Evolutionary conservation across 768 basidiomycete genomes (phyloP).

Genomic region (Cyathus striatus): DNA sequence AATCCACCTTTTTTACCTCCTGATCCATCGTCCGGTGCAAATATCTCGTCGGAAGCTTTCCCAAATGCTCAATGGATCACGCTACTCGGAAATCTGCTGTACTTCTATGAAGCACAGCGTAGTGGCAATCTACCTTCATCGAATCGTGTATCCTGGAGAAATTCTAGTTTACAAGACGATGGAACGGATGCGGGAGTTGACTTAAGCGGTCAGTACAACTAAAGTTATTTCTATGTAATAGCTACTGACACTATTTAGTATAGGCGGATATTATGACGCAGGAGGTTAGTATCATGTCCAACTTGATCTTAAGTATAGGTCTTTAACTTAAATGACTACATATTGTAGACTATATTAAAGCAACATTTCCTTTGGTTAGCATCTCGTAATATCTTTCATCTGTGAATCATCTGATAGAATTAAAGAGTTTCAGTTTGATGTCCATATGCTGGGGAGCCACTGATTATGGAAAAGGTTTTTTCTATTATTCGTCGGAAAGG

Average conservation of each 20-base stretch:
- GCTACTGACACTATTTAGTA: conserved; percentile 2
- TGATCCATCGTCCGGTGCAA: conserved; percentile 48
- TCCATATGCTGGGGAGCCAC: conserved; percentile 89
- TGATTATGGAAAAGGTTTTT: conserved; percentile 70
- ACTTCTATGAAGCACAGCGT: conserved; percentile 90
- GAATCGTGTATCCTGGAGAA: conserved; percentile 85
- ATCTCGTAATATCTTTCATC: no score
- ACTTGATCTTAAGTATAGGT: no score
- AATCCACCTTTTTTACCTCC: conserved; percentile 63
- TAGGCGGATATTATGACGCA: conserved; percentile 85
- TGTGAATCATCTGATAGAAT: no score
- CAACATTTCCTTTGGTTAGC: conserved; percentile 76
- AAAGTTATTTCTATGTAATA: background rate
- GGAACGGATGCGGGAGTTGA: conserved; percentile 72
- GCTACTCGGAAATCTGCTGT: conserved; percentile 75
- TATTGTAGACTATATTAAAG: conserved; percentile 76
- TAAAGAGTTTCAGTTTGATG: conserved; percentile 77
- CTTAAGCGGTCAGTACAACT: conserved; percentile 46
- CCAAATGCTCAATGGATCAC: conserved; percentile 82
- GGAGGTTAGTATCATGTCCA: conserved; percentile 51
- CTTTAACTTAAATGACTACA: no score
- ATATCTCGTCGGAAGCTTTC: conserved; percentile 32
- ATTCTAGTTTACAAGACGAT: conserved; percentile 73
- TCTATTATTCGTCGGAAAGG: no score
- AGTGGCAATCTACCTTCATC: conserved; percentile 65